Percentiles rank a stretch among this genome's conserved stretches.
Evolutionary conservation across 257 asterid genomes (phyloP).

Genomic region (Rhazya stricta): DNA sequence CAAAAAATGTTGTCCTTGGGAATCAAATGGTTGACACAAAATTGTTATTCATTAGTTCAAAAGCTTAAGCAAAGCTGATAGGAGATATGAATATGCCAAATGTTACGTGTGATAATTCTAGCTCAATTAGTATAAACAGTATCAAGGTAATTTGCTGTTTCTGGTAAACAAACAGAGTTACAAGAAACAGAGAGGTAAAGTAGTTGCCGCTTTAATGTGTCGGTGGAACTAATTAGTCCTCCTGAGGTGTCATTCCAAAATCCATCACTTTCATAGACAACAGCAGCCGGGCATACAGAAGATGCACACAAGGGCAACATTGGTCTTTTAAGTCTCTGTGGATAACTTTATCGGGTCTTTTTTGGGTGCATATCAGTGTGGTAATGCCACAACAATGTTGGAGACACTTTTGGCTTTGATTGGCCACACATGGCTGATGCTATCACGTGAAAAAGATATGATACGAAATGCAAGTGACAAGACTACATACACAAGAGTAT

Average conservation of each 20-base stretch:
- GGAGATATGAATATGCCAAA: neutral
- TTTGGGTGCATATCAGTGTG: neutral
- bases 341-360: conserved; percentile 1
- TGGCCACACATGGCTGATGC: conserved; percentile 29
- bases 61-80: neutral
- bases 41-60: neutral
- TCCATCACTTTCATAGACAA: neutral
- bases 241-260: neutral
- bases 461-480: conserved; percentile 5
- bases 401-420: conserved; percentile 3
- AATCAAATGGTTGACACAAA: neutral
- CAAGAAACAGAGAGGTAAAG: neutral
- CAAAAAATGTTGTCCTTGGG: neutral
- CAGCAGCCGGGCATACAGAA: conserved; percentile 2
- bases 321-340: neutral
- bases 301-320: neutral
- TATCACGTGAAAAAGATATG: conserved; percentile 42
- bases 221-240: conserved; percentile 18
- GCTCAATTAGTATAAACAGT: conserved; percentile 17
- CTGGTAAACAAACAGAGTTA: neutral
- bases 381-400: neutral
- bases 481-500: conserved; percentile 12
- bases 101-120: conserved; percentile 6
- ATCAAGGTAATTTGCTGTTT: conserved; percentile 1
- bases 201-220: conserved; percentile 8